A percentile compares a stretch with the other conserved stretches of the same genome.
Conservation (phyloP, 345 rosid species). For the Eucalyptus camaldulensis region DNA sequence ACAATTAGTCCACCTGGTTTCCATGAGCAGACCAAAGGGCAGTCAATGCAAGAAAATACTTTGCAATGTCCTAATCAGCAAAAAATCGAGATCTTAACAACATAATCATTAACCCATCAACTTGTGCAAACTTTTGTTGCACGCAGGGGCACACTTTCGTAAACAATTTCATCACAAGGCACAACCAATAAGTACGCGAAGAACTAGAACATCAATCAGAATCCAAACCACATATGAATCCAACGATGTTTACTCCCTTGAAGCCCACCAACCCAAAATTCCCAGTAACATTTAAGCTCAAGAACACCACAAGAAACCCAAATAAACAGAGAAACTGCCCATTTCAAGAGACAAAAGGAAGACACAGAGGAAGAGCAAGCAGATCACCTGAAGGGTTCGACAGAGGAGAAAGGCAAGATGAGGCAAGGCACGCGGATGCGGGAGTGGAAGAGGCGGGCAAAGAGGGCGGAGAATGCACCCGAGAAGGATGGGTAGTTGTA, state of each 20-base stretch:
- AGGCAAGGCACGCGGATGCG: slow-evolving; percentile 54
- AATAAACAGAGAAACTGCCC: not conserved
- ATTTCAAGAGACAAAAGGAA: not conserved
- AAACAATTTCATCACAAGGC: not conserved
- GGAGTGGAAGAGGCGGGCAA: slow-evolving; percentile 70
- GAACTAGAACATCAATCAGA: not conserved
- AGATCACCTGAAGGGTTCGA: slow-evolving; percentile 45
- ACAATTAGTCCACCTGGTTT: not conserved
- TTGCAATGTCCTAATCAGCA: not conserved
- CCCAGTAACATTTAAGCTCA: not conserved
- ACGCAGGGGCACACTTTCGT: not conserved
- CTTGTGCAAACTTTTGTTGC: not conserved
- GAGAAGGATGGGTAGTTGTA: slow-evolving; percentile 89
- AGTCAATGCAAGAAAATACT: not conserved
- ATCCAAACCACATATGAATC: not conserved
- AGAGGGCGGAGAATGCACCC: slow-evolving; percentile 77
- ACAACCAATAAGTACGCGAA: not conserved
- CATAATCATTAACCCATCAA: not conserved
- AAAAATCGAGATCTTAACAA: not conserved
- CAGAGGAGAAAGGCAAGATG: slow-evolving; percentile 66
- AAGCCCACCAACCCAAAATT: not conserved
- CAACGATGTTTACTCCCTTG: not conserved
- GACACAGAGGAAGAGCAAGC: not conserved
- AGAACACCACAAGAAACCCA: not conserved
- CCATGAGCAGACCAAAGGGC: not conserved